Base-by-base conservation (phyloP, 2,329 filamentous ascomycete species). In the Epichloe sibirici region DNA sequence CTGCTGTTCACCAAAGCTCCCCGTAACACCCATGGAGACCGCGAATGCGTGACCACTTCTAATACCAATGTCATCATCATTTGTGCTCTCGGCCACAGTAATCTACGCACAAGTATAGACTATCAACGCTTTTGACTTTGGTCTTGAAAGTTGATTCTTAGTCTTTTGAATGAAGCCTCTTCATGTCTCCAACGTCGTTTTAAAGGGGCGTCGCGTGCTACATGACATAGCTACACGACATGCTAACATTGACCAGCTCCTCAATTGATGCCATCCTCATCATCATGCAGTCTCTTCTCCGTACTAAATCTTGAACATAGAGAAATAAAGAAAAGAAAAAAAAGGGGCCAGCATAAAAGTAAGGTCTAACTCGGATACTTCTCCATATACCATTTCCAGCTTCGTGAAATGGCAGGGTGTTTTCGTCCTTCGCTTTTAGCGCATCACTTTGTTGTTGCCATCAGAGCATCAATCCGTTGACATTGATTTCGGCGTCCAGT, bases 191-290 rank as follows among this genome's bases (percentile, higher is more conserved):
- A 51, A 45, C 40, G 53, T 51, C 48, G 34, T 45, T 49, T 51
- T 50, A 28, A 39, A 48, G 17, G 43, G 17, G 43, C 53, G 35
- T 53, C 53, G 48, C 51, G 21, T 28, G 39, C 50, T 51, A 43
- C 45, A 37, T 8, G 38, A 37, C 40, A 40, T 23, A 39, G 21
- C 42, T 49, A 56, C 54, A 50, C 48, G 38, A 48, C 38, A 38
- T 44, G 31, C 52, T 48, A 51, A 51, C 25, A 48, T 23, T 25
- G 31, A 49, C 51, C 25, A 34, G 42, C 42, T 44, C 39, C 35
- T 34, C 46, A 8, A 48, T 5, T 42, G 17, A 49, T 45, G 51
- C 6, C 43, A 28, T 12, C 43, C 13, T 39, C 46, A 48, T 37
- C 45, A 8, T n/a, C 46, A 28, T 28, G 9, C 23, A 21, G 28